A percentile compares a stretch with the other conserved stretches of the same genome.
These are phyloP conservation scores for Citrus reticulata DNA, from an alignment of 345 rosid genomes.

Conservation along the genomic window DNA sequence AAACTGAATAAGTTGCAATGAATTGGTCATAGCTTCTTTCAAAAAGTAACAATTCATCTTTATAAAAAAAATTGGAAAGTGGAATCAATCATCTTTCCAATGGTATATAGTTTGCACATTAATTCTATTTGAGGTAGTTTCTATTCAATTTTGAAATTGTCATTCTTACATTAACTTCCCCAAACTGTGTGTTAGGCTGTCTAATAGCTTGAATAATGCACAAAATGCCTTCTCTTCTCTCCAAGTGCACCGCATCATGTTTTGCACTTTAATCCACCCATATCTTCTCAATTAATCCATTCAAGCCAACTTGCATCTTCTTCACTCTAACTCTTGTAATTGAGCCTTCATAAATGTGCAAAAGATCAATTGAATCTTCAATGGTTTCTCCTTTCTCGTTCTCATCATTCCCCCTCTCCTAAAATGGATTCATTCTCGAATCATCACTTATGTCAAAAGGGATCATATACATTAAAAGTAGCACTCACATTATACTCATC, in stretches of 20 bases:
- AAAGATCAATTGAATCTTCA: not conserved
- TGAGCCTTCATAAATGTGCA: not conserved
- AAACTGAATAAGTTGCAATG: too few species aligned
- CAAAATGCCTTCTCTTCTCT: not conserved
- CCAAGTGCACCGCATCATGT: not conserved
- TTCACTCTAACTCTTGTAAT: not conserved
- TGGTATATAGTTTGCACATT: not conserved
- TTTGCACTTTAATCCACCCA: not conserved
- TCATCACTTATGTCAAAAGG: too few species aligned
- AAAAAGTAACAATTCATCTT: too few species aligned
- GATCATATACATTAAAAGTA: too few species aligned
- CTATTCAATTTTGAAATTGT: not conserved
- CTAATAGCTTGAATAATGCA: too few species aligned
- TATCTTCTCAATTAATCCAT: not conserved
- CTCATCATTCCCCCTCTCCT: not conserved
- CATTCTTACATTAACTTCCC: not conserved
- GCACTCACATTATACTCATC: too few species aligned
- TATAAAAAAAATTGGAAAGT: too few species aligned
- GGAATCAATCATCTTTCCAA: too few species aligned
- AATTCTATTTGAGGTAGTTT: not conserved
- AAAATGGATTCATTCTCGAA: too few species aligned
- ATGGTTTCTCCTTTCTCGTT: not conserved
- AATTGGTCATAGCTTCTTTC: too few species aligned
- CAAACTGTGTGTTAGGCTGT: not conserved
- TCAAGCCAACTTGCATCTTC: not conserved